Base-by-base conservation (phyloP, 2,329 filamentous ascomycete species). In the Xylariales sp. region DNA sequence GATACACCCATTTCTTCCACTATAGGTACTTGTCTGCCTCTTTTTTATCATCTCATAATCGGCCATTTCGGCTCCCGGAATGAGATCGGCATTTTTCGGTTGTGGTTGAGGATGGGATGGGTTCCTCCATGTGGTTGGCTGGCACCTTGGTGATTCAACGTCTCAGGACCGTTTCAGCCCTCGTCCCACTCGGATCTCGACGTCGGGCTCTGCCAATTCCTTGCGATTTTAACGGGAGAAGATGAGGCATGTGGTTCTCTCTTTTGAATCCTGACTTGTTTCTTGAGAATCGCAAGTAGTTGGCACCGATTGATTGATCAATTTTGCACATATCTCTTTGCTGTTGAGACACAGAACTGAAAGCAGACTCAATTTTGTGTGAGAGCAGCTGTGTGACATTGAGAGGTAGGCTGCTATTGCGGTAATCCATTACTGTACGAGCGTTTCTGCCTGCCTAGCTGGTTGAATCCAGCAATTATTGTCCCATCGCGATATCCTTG, bases 161-260 rank as follows among this genome's bases (percentile, higher is more conserved):
- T 51, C 42, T 51, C 49, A 50, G 48, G 39, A 47, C 38, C 31
- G 49, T 51, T 51, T 51, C 49, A 51, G 39, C 20, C 24, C n/a
- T 27, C 24, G n/a, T 27, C 24, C 24, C 24, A n/a, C 7, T 27
- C 8, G n/a, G 24, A 27, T n/a, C 24, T 27, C 24, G n/a, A 27
- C 24, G 24, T n/a, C 24, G n/a, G 24, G 24, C 24, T 27, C 24
- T 8, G 24, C 7, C 24, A n/a, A 27, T 27, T n/a, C n/a, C 8
- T 8, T 8, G 24, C 24, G 7, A n/a, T 27, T n/a, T 8, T 27
- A n/a, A 27, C 24, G 7, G 24, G n/a, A n/a, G n/a, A 8, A n/a
- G 24, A 8, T 8, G n/a, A 27, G n/a, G 8, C 24, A n/a, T 27
- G n/a, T 8, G 24, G 7, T 27, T n/a, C n/a, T 27, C 24, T 8